Evolutionary conservation across 2,329 filamentous ascomycete genomes (phyloP), one percentile per base, ranked within the genome.

Genomic region (Aspergillus udagawae): DNA sequence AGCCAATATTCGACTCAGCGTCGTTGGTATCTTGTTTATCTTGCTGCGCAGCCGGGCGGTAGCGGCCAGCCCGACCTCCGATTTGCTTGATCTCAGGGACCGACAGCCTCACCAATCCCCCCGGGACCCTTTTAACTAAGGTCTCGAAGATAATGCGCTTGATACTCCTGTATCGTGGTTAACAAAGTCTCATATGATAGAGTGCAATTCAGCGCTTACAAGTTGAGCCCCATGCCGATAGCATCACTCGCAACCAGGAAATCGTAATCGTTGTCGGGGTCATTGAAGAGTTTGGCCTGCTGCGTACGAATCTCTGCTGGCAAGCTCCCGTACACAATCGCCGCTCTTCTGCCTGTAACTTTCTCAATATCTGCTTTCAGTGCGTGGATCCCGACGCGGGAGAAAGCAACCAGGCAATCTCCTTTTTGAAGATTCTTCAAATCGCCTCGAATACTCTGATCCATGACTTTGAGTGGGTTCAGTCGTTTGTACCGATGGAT

Each of bases 191-290:
- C 23, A 47, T 44, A n/a, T 21, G 2, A 23, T 3, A 45, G 6
- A 44, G 35, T 8, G 10, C 27, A 9, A 14, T n/a, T 20, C 20
- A 25, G 10, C 27, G 54, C 80, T 74, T 86, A 92, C 72, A 99
- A 76, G 68, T 99, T 99, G 23, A 99, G 79, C 1, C 95, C 94
- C 93, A 99, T 97, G 41, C 94, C 94, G 60, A 99, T 93, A 49
- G 94, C 94, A 75, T 97, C 92, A 65, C 91, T 97, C 8, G 95
- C 94, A 27, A 94, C 92, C 5, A 99, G 80, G 65, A 87, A 95
- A 71, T 99, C 94, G 70, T 97, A 99, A 58, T 97, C 92, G 70
- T 95, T 99, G 70, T 96, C 76, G 0, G 92, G 92, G 62, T 97
- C 90, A 69, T 99, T 99, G 80, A 99, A 99, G 0, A 97, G 80